Percentiles rank a stretch among this genome's conserved stretches.
These are phyloP conservation scores for Diaporthe helianthi DNA, from an alignment of 2,329 filamentous ascomycete species.

Conservation along the genomic window DNA sequence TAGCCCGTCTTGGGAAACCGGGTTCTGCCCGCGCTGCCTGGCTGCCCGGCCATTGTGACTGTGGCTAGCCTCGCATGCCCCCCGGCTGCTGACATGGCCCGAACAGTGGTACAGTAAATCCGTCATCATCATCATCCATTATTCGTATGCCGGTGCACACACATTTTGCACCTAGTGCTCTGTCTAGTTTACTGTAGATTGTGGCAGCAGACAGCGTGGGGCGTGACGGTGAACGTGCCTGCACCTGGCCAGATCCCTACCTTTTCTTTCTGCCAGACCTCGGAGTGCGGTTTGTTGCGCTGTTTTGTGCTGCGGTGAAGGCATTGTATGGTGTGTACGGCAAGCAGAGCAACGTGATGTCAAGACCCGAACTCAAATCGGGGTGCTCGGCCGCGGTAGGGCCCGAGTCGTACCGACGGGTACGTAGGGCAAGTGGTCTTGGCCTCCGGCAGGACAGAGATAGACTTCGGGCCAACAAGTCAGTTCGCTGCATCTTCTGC, in stretches of 20 bases:
- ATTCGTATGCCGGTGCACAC: neutral
- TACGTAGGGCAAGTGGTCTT: neutral
- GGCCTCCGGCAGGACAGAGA: neutral
- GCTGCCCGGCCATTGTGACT: neutral
- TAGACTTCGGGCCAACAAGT: neutral
- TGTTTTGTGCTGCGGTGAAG: slow-evolving; percentile 12
- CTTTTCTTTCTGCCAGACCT: neutral
- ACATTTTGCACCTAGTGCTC: neutral
- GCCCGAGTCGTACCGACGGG: neutral
- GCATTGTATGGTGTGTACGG: neutral
- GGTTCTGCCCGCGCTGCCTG: neutral
- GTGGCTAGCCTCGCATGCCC: neutral
- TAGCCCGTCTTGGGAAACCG: neutral
- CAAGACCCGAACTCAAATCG: slow-evolving; percentile 11
- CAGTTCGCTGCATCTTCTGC: neutral
- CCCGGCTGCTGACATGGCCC: slow-evolving; percentile 11
- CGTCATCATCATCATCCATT: neutral
- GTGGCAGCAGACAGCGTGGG: neutral
- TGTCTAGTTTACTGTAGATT: neutral
- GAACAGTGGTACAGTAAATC: neutral
- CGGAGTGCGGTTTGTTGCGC: neutral
- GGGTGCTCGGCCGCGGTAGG: slow-evolving; percentile 13
- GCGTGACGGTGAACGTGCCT: neutral
- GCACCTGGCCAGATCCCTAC: neutral
- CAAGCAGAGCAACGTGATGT: slow-evolving; percentile 6